Conservation (phyloP, 352 stramenopile species). For the Halophytophthora batemanensis region DNA sequence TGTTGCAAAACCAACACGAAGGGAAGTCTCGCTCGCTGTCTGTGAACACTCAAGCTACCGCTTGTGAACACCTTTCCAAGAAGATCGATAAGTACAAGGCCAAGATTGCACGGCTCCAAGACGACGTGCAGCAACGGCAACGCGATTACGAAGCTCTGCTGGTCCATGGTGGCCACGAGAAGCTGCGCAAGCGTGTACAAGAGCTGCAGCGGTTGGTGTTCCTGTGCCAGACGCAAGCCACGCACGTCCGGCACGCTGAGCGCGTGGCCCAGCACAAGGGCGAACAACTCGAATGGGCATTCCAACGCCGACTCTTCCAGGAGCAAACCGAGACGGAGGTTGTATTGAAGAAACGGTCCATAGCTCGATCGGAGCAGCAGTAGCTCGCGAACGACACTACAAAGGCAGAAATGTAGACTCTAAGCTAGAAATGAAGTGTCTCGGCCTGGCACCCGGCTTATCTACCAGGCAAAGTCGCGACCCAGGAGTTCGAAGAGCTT, state of each 20-base stretch:
- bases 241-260: constrained; percentile 43
- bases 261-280: constrained; percentile 27
- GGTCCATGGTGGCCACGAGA: constrained; percentile 40
- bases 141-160: constrained; percentile 42
- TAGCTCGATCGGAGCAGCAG: constrained; percentile 4
- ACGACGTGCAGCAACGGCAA: constrained; percentile 21
- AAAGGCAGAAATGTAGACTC: constrained; percentile 4
- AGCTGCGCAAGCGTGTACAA: constrained; percentile 45
- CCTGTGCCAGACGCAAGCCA: constrained; percentile 51
- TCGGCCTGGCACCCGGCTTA: background rate
- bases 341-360: constrained; percentile 42
- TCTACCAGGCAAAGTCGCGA: constrained; percentile 57
- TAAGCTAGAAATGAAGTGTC: background rate
- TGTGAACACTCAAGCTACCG: constrained; percentile 17
- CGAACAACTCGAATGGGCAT: constrained; percentile 27
- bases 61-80: constrained; percentile 41
- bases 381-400: constrained; percentile 13
- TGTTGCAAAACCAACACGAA: constrained; percentile 22
- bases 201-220: constrained; percentile 73
- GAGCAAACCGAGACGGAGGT: constrained; percentile 68
- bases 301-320: constrained; percentile 37
- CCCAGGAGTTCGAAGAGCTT: constrained; percentile 71
- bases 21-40: constrained; percentile 12
- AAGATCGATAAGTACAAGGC: constrained; percentile 46
- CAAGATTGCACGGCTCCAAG: constrained; percentile 40